These are phyloP conservation scores for Ricinus communis DNA, from an alignment of 345 rosid genomes.

Conservation along the genomic window DNA sequence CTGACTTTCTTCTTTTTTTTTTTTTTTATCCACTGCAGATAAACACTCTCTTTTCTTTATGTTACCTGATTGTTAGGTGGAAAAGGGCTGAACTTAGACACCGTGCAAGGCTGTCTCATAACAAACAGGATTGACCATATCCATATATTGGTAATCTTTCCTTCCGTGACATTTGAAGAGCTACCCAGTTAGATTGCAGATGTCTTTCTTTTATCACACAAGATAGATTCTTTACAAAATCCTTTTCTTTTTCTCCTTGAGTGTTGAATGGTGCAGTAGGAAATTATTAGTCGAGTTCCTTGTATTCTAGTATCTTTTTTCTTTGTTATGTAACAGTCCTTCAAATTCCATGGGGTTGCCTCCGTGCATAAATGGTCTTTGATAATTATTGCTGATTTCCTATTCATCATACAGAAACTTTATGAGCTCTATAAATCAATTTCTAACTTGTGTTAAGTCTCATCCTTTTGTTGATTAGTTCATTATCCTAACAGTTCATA, in stretches of 20 bases:
- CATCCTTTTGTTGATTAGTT: too few species aligned
- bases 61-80: constrained; percentile 83
- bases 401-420: too few species aligned
- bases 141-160: not conserved
- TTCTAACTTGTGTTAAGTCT: too few species aligned
- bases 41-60: constrained; percentile 76
- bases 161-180: not conserved
- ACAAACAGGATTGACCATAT: constrained; percentile 65
- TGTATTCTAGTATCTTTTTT: not conserved
- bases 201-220: not conserved
- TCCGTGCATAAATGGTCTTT: not conserved
- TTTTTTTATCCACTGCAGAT: constrained; percentile 44
- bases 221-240: not conserved
- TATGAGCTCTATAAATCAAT: too few species aligned
- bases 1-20: too few species aligned
- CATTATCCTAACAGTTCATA: too few species aligned
- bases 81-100: constrained; percentile 95
- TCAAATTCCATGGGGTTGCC: not conserved
- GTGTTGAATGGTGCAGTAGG: not conserved
- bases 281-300: not conserved
- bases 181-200: not conserved
- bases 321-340: not conserved
- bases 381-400: too few species aligned
- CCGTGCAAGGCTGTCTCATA: constrained; percentile 67
- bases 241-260: not conserved